Conservation (phyloP, 225 moss, liverwort and hornwort genomes). For the Antitrichia curtipendula region DNA sequence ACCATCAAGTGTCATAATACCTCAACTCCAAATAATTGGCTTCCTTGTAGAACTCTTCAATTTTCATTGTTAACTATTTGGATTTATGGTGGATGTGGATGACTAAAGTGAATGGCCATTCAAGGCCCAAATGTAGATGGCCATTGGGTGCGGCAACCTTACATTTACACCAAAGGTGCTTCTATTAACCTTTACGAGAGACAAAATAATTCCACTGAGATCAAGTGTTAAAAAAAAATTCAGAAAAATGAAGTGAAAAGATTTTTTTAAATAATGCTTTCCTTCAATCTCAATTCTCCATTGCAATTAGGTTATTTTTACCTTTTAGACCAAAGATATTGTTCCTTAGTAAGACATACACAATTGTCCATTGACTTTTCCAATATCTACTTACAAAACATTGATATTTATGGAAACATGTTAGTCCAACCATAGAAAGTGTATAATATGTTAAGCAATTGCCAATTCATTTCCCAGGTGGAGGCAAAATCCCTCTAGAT, state of each 20-base stretch:
- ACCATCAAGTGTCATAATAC: accelerated
- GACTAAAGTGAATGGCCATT: neutral
- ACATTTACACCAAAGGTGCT: neutral
- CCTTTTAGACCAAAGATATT: neutral
- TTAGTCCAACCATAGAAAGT: neutral
- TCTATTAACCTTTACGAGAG: neutral
- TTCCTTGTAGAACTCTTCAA: neutral
- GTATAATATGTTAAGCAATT: too few relatives aligned
- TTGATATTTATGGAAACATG: neutral
- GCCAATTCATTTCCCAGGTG: too few relatives aligned
- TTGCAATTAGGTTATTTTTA: neutral
- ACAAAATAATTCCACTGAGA: neutral
- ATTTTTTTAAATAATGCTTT: neutral
- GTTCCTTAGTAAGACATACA: accelerated
- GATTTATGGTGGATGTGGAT: neutral
- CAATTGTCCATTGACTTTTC: neutral
- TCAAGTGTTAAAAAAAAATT: neutral
- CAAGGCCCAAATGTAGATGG: neutral
- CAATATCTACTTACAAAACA: neutral
- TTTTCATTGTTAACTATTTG: neutral
- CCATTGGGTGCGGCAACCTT: accelerated
- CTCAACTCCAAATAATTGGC: neutral
- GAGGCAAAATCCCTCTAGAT: too few relatives aligned
- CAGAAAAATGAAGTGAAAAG: neutral
- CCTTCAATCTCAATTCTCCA: neutral